These are phyloP conservation scores for Babesia gibsoni DNA, from an alignment of 169 alveolate species.

Conservation along the genomic window DNA sequence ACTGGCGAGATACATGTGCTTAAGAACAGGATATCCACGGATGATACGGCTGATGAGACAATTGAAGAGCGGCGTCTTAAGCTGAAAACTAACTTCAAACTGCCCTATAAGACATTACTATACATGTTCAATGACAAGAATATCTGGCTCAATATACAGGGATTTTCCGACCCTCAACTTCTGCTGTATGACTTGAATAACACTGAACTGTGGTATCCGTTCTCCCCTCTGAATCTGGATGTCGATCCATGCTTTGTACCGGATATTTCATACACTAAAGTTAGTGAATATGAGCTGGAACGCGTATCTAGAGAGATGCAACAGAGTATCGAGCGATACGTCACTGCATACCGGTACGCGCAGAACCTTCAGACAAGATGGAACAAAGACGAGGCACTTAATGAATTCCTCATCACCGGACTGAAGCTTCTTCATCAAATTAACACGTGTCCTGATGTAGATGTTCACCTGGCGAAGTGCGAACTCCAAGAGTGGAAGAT, in stretches of 20 bases:
- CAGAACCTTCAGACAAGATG: conserved; percentile 80
- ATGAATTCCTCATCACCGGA: conserved; percentile 72
- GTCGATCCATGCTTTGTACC: conserved; percentile 42
- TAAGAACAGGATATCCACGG: conserved; percentile 54
- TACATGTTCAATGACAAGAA: conserved; percentile 74
- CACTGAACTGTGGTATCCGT: conserved; percentile 70
- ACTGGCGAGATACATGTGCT: conserved; percentile 69
- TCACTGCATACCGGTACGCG: conserved; percentile 73
- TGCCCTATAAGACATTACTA: conserved; percentile 74
- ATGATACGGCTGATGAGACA: neutral
- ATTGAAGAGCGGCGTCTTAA: conserved; percentile 47
- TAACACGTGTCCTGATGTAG: conserved; percentile 73
- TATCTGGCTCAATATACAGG: conserved; percentile 77
- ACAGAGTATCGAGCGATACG: conserved; percentile 56
- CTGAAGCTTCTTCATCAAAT: conserved; percentile 70
- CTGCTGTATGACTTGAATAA: conserved; percentile 73
- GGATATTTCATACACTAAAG: conserved; percentile 42
- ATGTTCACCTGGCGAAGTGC: conserved; percentile 60
- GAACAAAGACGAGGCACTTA: conserved; percentile 74
- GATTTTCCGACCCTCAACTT: conserved; percentile 60
- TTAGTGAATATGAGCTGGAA: conserved; percentile 67
- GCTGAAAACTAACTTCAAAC: conserved; percentile 54
- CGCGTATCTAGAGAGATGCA: conserved; percentile 59
- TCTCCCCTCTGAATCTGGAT: conserved; percentile 46
- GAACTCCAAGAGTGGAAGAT: conserved; percentile 79